Evolutionary conservation across 768 basidiomycete genomes (phyloP).

Genomic region (Agrocybe chaxingu): DNA sequence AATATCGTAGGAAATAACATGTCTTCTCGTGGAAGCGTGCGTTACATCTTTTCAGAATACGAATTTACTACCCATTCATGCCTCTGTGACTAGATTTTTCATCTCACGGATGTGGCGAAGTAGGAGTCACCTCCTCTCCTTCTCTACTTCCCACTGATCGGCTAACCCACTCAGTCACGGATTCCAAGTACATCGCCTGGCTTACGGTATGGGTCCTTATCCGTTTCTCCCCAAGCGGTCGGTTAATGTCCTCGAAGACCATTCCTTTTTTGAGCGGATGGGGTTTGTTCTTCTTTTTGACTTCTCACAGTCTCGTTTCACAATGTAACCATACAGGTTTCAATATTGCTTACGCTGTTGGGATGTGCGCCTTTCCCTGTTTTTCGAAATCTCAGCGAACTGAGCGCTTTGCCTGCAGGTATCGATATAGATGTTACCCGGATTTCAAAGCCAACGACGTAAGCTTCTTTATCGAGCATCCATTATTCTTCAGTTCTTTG

Average conservation of each 20-base stretch:
- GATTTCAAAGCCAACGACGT: slow-evolving; percentile 3
- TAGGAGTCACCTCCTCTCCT: neutral
- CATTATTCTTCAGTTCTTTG: neutral
- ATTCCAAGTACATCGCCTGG: neutral
- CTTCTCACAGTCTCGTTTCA: neutral
- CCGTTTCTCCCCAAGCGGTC: neutral
- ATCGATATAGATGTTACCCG: slow-evolving; percentile 2
- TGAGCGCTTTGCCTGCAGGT: neutral
- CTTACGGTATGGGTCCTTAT: neutral
- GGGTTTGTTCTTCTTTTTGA: neutral
- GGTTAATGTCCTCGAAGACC: neutral
- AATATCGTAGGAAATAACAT: slow-evolving; percentile 1
- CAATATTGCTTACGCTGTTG: no score
- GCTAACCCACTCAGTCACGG: neutral
- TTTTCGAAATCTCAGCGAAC: no score
- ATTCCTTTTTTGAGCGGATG: neutral
- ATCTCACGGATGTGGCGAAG: slow-evolving; percentile 4
- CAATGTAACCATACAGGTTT: neutral
- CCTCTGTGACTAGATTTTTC: neutral
- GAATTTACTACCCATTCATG: no score
- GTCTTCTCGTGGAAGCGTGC: slow-evolving; percentile 2
- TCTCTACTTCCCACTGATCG: neutral
- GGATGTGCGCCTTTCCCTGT: no score
- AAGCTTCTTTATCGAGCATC: neutral
- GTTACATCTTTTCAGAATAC: neutral